Evolutionary conservation across 352 stramenopile genomes (phyloP).

Genomic region (Phytophthora melonis): DNA sequence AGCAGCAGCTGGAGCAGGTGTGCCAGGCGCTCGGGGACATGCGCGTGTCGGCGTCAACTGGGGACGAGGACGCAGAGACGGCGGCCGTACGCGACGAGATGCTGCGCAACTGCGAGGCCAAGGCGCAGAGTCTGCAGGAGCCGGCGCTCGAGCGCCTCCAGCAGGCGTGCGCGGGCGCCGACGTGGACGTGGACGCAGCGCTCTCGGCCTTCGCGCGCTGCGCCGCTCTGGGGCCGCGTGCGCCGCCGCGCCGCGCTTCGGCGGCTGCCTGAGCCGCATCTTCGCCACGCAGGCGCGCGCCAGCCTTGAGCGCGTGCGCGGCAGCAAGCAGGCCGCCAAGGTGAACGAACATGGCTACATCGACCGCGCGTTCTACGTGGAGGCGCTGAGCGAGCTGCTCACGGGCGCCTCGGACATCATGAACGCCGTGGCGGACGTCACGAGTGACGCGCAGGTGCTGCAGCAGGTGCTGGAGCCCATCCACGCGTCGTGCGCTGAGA

Average conservation of each 20-base stretch:
- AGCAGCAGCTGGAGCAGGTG: slow-evolving; percentile 74
- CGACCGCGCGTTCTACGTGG: slow-evolving; percentile 83
- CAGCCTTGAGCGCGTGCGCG: slow-evolving; percentile 60
- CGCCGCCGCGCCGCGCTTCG: slow-evolving; percentile 46
- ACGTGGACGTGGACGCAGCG: slow-evolving; percentile 60
- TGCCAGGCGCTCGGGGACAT: slow-evolving; percentile 71
- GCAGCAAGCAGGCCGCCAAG: slow-evolving; percentile 60
- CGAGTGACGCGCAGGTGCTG: slow-evolving; percentile 44
- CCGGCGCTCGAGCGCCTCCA: slow-evolving; percentile 56
- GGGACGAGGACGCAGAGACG: slow-evolving; percentile 11
- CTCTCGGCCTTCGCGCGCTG: slow-evolving; percentile 67
- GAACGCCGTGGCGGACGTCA: slow-evolving; percentile 81
- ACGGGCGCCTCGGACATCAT: slow-evolving; percentile 79
- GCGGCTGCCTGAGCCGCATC: slow-evolving; percentile 53
- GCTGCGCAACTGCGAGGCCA: slow-evolving; percentile 77
- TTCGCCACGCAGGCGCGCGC: slow-evolving; percentile 66
- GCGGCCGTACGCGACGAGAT: slow-evolving; percentile 77
- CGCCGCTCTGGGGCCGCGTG: slow-evolving; percentile 44
- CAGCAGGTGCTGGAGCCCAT: slow-evolving; percentile 66
- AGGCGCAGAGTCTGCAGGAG: slow-evolving; percentile 56
- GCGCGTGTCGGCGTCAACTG: slow-evolving; percentile 45
- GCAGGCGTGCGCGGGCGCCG: slow-evolving; percentile 42
- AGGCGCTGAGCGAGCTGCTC: slow-evolving; percentile 75
- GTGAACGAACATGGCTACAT: slow-evolving; percentile 89
- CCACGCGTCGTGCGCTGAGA: slow-evolving; percentile 60